Base-by-base conservation (phyloP, 1,284 basidiomycete species). In the Cystobasidiaceae sp. region DNA sequence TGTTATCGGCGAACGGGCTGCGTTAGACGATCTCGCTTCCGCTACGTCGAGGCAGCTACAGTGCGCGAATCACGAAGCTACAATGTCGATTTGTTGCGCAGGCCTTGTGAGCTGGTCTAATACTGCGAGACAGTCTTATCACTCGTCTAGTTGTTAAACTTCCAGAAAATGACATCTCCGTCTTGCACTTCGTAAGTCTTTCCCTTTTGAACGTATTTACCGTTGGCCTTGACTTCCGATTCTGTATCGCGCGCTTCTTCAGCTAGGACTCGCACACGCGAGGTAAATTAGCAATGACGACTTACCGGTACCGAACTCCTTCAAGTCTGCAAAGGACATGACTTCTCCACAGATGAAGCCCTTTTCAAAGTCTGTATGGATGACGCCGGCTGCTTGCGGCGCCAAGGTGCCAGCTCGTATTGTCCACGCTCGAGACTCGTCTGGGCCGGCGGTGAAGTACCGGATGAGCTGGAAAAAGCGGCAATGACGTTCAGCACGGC, bases 301-400 rank as follows among this genome's bases (percentile, higher is more conserved):
- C 50, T 34, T 13, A 52, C 50, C 50, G 41, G 86, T 88, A 15
- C 93, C 94, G 73, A 93, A 81, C 78, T 97, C 92, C 76, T 89
- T 89, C 70, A 99, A 81, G 76, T 97, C 96, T 0, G 86, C 85
- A 74, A 87, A 97, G 3, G 86, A 75, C 90, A 97, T 97, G 76
- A 98, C 97, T 79, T 98, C 94, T 79, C 94, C 96, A 74, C 94
- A 98, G n/a, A 99, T 90, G 74, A 98, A 97, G 80, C 96, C 96
- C 78, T 94, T 90, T 81, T 97, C 90, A 75, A 94, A 94, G 79
- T 94, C 92, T 46, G 90, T 86, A 80, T 98, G 94, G 75, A 99
- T 99, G 73, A 99, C 93, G 78, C 96, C 96, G 37, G 96, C 96
- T 2, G 96, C 96, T 75, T 93, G 88, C 17, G 94, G 96, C 1